Base-by-base conservation (phyloP, 1,139 yeast species). In the Candida pseudocylindracea region DNA sequence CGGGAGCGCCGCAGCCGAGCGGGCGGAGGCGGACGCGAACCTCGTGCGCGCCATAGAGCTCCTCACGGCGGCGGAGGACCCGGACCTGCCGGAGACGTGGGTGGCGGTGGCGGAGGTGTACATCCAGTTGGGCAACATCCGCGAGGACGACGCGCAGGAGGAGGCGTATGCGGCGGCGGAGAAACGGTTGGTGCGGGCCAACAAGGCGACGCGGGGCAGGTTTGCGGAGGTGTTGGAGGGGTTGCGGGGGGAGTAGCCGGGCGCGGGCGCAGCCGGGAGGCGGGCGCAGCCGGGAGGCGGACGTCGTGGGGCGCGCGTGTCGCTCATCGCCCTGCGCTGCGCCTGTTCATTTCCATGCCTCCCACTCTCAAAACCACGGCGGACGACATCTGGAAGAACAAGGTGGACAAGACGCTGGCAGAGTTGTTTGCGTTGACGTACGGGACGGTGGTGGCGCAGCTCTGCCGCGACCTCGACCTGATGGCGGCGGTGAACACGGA, bases 391-490 rank as follows among this genome's bases (percentile, higher is more conserved):
- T 88, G 96, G 95, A 81, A 80, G 53, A 76, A 72, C 45, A 69
- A 68, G 41, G 79, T 78, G 31, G 94, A 81, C 43, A 88, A 88
- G 52, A 75, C 88, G 37, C 78, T 70, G 57, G 76, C 93, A 3
- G 99, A 91, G 52, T 62, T 88, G 34, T 79, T 88, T 53, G 81
- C 93, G 12, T 57, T 88, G 36, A 85, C 95, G 1, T 88, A 88
- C 46, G 99, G 99, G 10, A 74, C 94, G 2, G 67, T 91, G 31
- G 98, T 88, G 33, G 70, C 93, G n/a, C 96, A 88, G 48, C 57
- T 88, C 34, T 83, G 94, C 47, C 69, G 73, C 37, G 98, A 88
- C 46, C 73, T 67, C 49, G 66, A 72, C 36, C 79, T 85, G 50
- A 85, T 80, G 49, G 50, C 49, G 10, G 72, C 72, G 43, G 94